phyloP scores from a whole-genome alignment of 176 grass and related monocot species.

The Bolboschoenus planiculmis region DNA sequence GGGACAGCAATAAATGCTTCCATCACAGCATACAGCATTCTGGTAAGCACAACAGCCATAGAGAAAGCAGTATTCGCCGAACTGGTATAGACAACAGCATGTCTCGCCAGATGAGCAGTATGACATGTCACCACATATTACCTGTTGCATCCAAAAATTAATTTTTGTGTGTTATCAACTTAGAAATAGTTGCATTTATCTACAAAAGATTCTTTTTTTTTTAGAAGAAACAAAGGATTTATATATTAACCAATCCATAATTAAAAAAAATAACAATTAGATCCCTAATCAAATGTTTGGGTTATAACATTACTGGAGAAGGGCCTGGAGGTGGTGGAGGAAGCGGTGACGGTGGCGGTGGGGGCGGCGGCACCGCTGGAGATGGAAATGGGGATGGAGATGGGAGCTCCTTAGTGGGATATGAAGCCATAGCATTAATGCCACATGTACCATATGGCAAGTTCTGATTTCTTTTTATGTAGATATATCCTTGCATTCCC shows the following conservation, averaged over 20 bases:
- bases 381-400: constrained; percentile 29
- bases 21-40: constrained; percentile 39
- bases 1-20: constrained; percentile 39
- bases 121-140: constrained; percentile 33
- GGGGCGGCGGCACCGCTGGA: constrained; percentile 18
- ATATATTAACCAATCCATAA: background rate
- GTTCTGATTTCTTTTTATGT: constrained; percentile 30
- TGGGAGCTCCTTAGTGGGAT: constrained; percentile 39
- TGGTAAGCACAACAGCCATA: constrained; percentile 43
- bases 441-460: constrained; percentile 35
- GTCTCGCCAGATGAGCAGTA: constrained; percentile 39
- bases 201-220: background rate
- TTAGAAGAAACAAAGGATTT: background rate
- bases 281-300: background rate
- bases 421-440: constrained; percentile 47
- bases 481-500: constrained; percentile 51
- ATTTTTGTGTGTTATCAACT: background rate
- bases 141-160: constrained; percentile 5
- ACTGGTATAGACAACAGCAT: constrained; percentile 41
- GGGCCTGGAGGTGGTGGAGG: constrained; percentile 20
- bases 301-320: constrained; percentile 10
- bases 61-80: constrained; percentile 27
- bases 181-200: background rate
- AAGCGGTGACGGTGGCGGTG: background rate
- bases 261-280: background rate